These are phyloP conservation scores for Mortierella sp. DNA, from an alignment of 371 early-diverging fungal species.

Conservation along the genomic window DNA sequence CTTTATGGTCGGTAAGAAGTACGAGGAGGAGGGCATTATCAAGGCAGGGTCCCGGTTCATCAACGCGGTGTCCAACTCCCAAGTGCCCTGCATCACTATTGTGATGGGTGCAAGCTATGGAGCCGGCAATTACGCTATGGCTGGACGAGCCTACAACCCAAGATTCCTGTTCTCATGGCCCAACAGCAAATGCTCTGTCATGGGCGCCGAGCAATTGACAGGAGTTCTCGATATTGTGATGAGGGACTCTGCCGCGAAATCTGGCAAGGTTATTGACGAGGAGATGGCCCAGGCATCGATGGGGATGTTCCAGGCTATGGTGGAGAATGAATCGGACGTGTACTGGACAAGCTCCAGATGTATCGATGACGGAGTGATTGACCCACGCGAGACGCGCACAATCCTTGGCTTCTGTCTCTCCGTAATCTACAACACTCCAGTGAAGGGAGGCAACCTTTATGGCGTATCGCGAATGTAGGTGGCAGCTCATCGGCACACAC, in stretches of 20 bases:
- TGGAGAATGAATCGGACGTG: constrained; percentile 75
- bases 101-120: constrained; percentile 84
- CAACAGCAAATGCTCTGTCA: constrained; percentile 80
- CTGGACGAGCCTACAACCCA: constrained; percentile 79
- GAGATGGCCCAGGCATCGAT: constrained; percentile 66
- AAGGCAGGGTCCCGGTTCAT: constrained; percentile 82
- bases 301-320: constrained; percentile 69
- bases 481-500: too few species aligned
- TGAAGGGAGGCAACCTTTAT: constrained; percentile 74
- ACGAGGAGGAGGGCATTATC: constrained; percentile 83
- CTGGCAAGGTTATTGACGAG: constrained; percentile 67
- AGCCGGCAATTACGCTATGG: constrained; percentile 88
- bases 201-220: constrained; percentile 81
- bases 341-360: constrained; percentile 78
- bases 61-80: constrained; percentile 79
- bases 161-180: constrained; percentile 83
- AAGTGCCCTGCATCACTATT: constrained; percentile 79
- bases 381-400: constrained; percentile 73
- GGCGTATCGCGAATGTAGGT: constrained; percentile 81
- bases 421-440: constrained; percentile 66
- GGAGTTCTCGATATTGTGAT: constrained; percentile 80
- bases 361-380: constrained; percentile 77
- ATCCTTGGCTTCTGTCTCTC: constrained; percentile 71
- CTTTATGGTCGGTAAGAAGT: constrained; percentile 83
- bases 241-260: constrained; percentile 72